Conservation (phyloP, 768 basidiomycete species). For the Boletus patriciae region DNA sequence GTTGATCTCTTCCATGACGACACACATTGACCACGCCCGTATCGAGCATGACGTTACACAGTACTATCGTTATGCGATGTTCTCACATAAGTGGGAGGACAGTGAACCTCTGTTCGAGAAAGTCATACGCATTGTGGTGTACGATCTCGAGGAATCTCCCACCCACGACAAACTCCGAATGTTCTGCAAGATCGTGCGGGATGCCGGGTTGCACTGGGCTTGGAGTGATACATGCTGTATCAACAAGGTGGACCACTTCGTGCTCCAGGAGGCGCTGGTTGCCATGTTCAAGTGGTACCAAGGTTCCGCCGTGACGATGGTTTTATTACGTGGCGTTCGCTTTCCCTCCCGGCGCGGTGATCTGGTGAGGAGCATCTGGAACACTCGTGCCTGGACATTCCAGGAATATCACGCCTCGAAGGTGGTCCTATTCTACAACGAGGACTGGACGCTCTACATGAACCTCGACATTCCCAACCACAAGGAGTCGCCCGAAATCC, state of each 20-base stretch:
- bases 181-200: constrained; percentile 7
- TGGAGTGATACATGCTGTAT: constrained; percentile 13
- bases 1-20: neutral
- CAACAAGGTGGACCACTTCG: neutral
- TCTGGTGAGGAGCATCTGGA: constrained; percentile 5
- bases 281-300: constrained; percentile 13
- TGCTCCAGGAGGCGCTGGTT: constrained; percentile 3
- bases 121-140: neutral
- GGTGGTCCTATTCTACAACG: constrained; percentile 6
- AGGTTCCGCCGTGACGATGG: neutral
- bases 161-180: constrained; percentile 1
- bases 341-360: neutral
- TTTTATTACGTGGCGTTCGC: constrained; percentile 4
- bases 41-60: neutral
- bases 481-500: constrained; percentile 2
- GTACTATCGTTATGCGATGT: constrained; percentile 3
- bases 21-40: neutral
- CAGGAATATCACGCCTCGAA: constrained; percentile 9
- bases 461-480: neutral
- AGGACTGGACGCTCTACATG: neutral
- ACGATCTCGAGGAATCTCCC: neutral
- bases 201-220: constrained; percentile 3
- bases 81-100: constrained; percentile 7
- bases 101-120: neutral
- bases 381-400: constrained; percentile 4